Evolutionary conservation across 2,329 filamentous ascomycete genomes (phyloP).

Genomic region (Aspergillus pseudotamarii): DNA sequence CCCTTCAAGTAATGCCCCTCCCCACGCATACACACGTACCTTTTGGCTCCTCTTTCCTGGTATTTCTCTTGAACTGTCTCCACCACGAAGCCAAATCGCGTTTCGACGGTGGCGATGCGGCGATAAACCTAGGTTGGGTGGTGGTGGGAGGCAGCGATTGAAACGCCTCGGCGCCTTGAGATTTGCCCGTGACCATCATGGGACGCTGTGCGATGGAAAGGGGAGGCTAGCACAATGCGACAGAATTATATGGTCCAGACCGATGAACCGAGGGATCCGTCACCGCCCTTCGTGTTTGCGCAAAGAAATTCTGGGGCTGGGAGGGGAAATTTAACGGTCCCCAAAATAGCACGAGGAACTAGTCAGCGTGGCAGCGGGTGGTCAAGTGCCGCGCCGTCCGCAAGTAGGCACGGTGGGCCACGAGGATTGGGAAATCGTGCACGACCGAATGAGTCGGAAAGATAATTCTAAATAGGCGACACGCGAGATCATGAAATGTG

Average conservation of each 20-base stretch:
- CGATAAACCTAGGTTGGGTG: constrained; percentile 49
- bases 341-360: constrained; percentile 32
- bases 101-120: constrained; percentile 75
- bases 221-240: constrained; percentile 16
- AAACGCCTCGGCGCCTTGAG: constrained; percentile 36
- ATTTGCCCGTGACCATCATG: constrained; percentile 43
- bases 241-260: constrained; percentile 9
- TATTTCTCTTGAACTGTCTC: constrained; percentile 84
- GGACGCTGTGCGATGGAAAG: constrained; percentile 8
- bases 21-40: constrained; percentile 38
- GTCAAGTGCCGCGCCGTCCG: constrained; percentile 23
- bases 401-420: constrained; percentile 13
- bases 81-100: constrained; percentile 94
- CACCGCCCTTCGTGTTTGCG: constrained; percentile 33
- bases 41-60: constrained; percentile 65
- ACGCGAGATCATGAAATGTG: not conserved
- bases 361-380: constrained; percentile 21
- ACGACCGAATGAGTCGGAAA: constrained; percentile 2
- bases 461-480: constrained; percentile 11
- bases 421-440: not conserved
- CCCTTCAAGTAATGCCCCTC: constrained; percentile 42
- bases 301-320: constrained; percentile 36
- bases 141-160: constrained; percentile 34
- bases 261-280: constrained; percentile 25
- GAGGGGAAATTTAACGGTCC: constrained; percentile 16